Conservation (phyloP, 2,329 filamentous ascomycete species). For the Volutella citrinella region DNA sequence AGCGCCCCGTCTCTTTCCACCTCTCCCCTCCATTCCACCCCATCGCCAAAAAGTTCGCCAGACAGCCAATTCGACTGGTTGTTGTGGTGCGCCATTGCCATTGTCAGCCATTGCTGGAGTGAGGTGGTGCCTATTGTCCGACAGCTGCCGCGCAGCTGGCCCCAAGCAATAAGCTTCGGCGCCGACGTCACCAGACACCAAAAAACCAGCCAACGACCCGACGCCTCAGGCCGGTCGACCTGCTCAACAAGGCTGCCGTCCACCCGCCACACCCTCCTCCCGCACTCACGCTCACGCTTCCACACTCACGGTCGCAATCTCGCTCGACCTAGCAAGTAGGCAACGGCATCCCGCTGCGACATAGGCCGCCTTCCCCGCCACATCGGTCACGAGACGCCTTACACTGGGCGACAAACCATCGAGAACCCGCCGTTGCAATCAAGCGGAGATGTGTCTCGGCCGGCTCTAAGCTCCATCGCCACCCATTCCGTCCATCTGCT, state of each 20-base stretch:
- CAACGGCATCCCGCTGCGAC: neutral
- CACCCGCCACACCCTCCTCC: neutral
- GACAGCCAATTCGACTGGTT: too few relatives aligned
- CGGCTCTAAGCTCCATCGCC: slow-evolving; percentile 19
- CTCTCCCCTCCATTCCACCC: too few relatives aligned
- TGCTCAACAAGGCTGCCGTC: neutral
- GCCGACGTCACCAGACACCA: slow-evolving; percentile 1
- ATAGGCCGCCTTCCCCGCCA: neutral
- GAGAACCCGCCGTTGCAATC: too few relatives aligned
- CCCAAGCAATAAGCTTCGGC: neutral
- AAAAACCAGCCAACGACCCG: neutral
- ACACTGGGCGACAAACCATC: too few relatives aligned
- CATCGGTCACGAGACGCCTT: too few relatives aligned
- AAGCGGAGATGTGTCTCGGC: slow-evolving; percentile 25
- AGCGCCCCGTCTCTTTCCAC: too few relatives aligned
- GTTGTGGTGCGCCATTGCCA: too few relatives aligned
- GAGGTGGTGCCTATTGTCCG: too few relatives aligned
- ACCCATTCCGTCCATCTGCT: slow-evolving; percentile 1
- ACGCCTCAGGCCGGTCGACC: neutral
- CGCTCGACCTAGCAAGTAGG: slow-evolving; percentile 1
- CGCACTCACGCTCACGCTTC: slow-evolving; percentile 1
- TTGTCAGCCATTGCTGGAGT: neutral
- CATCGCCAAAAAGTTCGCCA: too few relatives aligned
- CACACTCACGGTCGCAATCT: neutral
- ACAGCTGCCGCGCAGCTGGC: neutral